Base-by-base conservation (phyloP, 257 asterid species). In the Verbascum thapsus region DNA sequence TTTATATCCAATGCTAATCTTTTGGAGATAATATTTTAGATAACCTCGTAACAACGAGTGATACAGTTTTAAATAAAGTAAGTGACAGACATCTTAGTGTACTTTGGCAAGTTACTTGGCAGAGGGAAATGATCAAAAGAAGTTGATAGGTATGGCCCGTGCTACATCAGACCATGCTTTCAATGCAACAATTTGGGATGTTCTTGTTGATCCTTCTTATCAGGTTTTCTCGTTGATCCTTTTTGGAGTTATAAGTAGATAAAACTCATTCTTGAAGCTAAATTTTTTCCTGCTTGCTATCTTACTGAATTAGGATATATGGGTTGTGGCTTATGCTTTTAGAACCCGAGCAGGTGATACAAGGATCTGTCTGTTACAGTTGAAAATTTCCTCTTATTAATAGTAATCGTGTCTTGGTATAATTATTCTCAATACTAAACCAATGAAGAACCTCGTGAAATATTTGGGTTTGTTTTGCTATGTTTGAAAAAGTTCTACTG, bases 101-200 rank as follows among this genome's bases (percentile, higher is more conserved):
- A 82, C 90, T 86, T 82, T 84, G 91, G 81, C 84, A 80, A 91
- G 94, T 88, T 87, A 75, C 83, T 77, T 91, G 88, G 95, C 95
- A 91, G 98, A 86, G 78, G 86, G 82, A 73, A 81, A 41, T 67
- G 83, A 58, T 68, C 83, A 90, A 77, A 90, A 79, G 85, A 84
- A 70, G 85, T 85, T 94, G 79, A 88, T 94, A 72, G 97, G 95
- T 73, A 94, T 94, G 96, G 99, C 97, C 32, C 88, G 99, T 3
- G 97, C 99, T 69, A 94, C 97, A 59, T 94, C 97, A 47, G 99
- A 94, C 74, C 99, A 94, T 72, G 99, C 85, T 68, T 94, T 94
- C 85, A 94, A 94, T 78, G 99, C 99, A 56, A 94, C 99, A 45
- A 90, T 94, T 40, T 94, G 99, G 99, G 99, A 94, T 81, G 99